Evolutionary conservation across 2,329 filamentous ascomycete species (phyloP).

Genomic region (Torrubiellomyces zombiae): DNA sequence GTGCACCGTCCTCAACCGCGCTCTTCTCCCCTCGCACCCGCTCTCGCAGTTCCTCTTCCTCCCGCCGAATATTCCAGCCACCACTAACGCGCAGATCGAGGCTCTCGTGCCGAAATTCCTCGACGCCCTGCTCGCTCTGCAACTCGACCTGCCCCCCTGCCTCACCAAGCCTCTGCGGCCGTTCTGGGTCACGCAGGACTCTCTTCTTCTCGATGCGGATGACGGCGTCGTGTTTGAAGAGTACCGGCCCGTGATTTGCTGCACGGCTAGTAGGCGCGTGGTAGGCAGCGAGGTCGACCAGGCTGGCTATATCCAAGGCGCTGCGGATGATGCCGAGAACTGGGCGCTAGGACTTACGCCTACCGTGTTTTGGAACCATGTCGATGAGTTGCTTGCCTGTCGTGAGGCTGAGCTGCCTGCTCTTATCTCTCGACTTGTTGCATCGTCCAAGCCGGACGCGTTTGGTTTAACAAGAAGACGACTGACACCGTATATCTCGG

Average conservation of each 20-base stretch:
- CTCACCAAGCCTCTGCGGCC: slow-evolving; percentile 59
- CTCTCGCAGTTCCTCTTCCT: slow-evolving; percentile 42
- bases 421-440: slow-evolving; percentile 31
- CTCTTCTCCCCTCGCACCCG: slow-evolving; percentile 48
- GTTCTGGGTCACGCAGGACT: slow-evolving; percentile 64
- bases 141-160: slow-evolving; percentile 35
- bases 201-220: slow-evolving; percentile 18
- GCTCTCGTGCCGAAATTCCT: slow-evolving; percentile 39
- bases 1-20: slow-evolving; percentile 71
- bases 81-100: slow-evolving; percentile 63
- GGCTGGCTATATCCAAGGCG: slow-evolving; percentile 72
- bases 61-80: slow-evolving; percentile 54
- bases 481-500: slow-evolving; percentile 21
- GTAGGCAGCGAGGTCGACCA: slow-evolving; percentile 46
- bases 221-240: slow-evolving; percentile 27
- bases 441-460: not conserved
- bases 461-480: slow-evolving; percentile 1
- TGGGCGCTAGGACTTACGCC: slow-evolving; percentile 77
- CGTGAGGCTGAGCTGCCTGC: slow-evolving; percentile 46
- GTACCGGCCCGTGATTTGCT: slow-evolving; percentile 63
- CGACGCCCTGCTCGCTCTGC: slow-evolving; percentile 34
- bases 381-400: slow-evolving; percentile 39
- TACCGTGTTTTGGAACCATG: slow-evolving; percentile 61
- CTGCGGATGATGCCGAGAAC: slow-evolving; percentile 85
- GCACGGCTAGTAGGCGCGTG: slow-evolving; percentile 65